phyloP scores from a whole-genome alignment of 1,284 basidiomycete genomes.

The Vanrija sp. region DNA sequence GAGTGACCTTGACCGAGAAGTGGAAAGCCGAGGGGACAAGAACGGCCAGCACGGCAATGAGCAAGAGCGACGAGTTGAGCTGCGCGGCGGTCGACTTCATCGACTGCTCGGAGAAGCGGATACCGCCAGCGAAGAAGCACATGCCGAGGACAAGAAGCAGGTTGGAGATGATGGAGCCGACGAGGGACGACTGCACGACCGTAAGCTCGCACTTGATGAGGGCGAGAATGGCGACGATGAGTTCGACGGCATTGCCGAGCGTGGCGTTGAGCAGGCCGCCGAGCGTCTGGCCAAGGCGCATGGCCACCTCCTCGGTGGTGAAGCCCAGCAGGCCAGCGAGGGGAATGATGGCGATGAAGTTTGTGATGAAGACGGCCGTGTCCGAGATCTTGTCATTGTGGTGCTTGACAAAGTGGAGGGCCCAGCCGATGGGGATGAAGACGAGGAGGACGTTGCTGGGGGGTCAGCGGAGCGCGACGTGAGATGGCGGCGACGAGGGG shows the following conservation, averaged over 20 bases:
- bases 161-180: slow-evolving; percentile 63
- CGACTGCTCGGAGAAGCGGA: slow-evolving; percentile 45
- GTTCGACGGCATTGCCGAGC: slow-evolving; percentile 57
- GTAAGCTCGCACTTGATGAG: slow-evolving; percentile 48
- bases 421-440: slow-evolving; percentile 52
- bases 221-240: slow-evolving; percentile 47
- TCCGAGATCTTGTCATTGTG: slow-evolving; percentile 41
- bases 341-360: slow-evolving; percentile 51
- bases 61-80: slow-evolving; percentile 53
- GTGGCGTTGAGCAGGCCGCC: slow-evolving; percentile 84
- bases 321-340: slow-evolving; percentile 73
- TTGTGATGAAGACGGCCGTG: slow-evolving; percentile 44
- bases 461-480: not conserved
- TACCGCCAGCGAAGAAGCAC: slow-evolving; percentile 52
- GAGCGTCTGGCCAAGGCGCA: slow-evolving; percentile 69
- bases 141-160: slow-evolving; percentile 73
- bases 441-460: slow-evolving; percentile 49
- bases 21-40: slow-evolving; percentile 53
- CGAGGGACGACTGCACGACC: slow-evolving; percentile 54
- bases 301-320: slow-evolving; percentile 79
- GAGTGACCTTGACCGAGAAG: slow-evolving; percentile 44
- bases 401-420: slow-evolving; percentile 45
- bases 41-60: slow-evolving; percentile 53
- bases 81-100: slow-evolving; percentile 49
- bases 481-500: no score